Conservation (phyloP, 2,329 filamentous ascomycete genomes). For the Microdochium bolleyi region DNA sequence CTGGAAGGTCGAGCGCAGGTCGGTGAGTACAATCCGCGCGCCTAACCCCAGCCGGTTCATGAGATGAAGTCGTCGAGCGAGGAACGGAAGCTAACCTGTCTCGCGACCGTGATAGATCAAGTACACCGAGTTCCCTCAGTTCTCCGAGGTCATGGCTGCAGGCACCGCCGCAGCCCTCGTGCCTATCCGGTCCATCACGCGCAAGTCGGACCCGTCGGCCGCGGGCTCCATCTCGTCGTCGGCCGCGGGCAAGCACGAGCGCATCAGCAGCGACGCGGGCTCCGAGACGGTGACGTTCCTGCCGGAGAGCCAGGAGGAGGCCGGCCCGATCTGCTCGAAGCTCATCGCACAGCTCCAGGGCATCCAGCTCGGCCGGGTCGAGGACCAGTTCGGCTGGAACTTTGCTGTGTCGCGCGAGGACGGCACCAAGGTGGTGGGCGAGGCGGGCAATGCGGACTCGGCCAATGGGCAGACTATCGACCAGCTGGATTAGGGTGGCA, state of each 20-base stretch:
- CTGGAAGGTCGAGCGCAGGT: slow-evolving; percentile 73
- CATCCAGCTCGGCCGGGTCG: slow-evolving; percentile 73
- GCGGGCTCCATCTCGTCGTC: slow-evolving; percentile 28
- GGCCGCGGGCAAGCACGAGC: slow-evolving; percentile 22
- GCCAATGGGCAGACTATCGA: slow-evolving; percentile 22
- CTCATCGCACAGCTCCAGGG: slow-evolving; percentile 72
- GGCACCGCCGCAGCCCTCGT: slow-evolving; percentile 89
- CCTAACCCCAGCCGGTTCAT: slow-evolving; percentile 1
- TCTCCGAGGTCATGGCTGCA: slow-evolving; percentile 76
- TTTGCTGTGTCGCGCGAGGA: slow-evolving; percentile 36
- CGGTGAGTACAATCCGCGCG: slow-evolving; percentile 50
- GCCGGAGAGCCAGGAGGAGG: slow-evolving; percentile 50
- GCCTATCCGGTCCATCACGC: slow-evolving; percentile 84
- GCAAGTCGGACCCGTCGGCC: slow-evolving; percentile 36
- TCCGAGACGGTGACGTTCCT: slow-evolving; percentile 49
- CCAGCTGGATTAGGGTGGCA: slow-evolving; percentile 22
- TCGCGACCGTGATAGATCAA: slow-evolving; percentile 46
- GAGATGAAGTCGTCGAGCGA: not conserved
- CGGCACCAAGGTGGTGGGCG: slow-evolving; percentile 26
- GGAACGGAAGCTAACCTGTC: not conserved
- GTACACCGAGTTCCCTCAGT: slow-evolving; percentile 46
- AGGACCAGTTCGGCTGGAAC: slow-evolving; percentile 73
- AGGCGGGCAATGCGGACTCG: slow-evolving; percentile 8
- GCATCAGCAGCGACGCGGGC: slow-evolving; percentile 27
- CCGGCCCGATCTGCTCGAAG: slow-evolving; percentile 65